These are phyloP conservation scores for Candida caryicola DNA, from an alignment of 805 yeast species.

Conservation along the genomic window DNA sequence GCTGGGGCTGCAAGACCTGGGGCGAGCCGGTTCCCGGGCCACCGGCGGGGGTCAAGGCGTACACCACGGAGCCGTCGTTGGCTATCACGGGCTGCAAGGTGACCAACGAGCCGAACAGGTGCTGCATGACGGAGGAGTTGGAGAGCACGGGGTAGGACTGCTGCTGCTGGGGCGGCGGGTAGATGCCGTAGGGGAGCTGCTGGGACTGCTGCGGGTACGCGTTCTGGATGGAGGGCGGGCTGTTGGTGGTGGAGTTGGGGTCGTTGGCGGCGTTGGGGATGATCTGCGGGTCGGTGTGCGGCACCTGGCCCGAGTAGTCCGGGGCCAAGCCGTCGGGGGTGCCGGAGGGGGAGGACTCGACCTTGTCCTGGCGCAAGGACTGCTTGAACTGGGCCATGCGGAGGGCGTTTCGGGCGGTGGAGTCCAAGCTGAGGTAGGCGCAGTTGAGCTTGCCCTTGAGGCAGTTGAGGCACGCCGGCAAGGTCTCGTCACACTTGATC, in stretches of 20 bases:
- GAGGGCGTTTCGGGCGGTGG: conserved; percentile 47
- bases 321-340: conserved; percentile 1
- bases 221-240: not conserved
- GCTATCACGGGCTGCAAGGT: conserved; percentile 13
- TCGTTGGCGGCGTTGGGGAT: not conserved
- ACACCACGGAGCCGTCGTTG: conserved; percentile 12
- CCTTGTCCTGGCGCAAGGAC: conserved; percentile 23
- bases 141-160: conserved; percentile 2
- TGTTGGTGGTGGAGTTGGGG: not conserved
- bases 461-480: conserved; percentile 61
- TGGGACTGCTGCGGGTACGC: not conserved
- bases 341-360: conserved; percentile 7
- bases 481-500: conserved; percentile 62
- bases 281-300: conserved; percentile 2
- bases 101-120: conserved; percentile 9
- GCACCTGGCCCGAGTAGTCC: conserved; percentile 3
- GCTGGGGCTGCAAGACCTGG: not conserved
- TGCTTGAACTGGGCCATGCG: conserved; percentile 50
- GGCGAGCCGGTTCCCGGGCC: not conserved
- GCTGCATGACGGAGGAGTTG: conserved; percentile 4
- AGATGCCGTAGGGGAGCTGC: not conserved
- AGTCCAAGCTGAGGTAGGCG: conserved; percentile 48
- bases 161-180: not conserved
- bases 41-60: conserved; percentile 7
- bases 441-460: conserved; percentile 46